Base-by-base conservation (phyloP, 257 asterid species). In the Craterostigma plantagineum region DNA sequence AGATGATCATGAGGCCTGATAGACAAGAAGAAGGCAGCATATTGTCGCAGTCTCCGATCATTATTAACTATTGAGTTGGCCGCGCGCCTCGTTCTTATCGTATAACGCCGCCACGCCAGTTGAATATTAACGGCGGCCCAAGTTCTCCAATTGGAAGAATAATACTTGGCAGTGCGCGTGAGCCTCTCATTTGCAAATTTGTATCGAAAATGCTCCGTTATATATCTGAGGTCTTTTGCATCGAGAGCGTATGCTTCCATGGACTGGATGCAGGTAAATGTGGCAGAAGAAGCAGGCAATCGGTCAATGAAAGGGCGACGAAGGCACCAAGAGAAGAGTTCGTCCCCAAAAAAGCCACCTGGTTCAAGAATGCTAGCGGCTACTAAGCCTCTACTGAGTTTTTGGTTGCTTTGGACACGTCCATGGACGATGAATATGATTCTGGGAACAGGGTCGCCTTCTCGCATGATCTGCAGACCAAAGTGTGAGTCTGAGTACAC, bases 41-140 rank as follows among this genome's bases (percentile, higher is more conserved):
- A 73, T 49, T 62, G 63, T 48, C 77, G 57, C 35, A 77, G 77
- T 1, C 75, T 70, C n/a, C 52, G 53, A n/a, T 70, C 73, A 9
- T 38, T 15, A 14, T 45, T 33, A 8, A 30, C 56, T 13, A 11
- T 2, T 4, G 52, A 14, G 43, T 18, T 42, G 7, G 17, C 9
- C 7, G 50, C 15, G 18, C 49, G 56, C 42, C 66, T 56, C 0
- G 54, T 69, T 57, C 75, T 62, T 49, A 43, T 30, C 53, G 44
- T 14, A 39, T 72, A 57, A 10, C 62, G 73, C 13, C 74, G 70
- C 90, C 91, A 77, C 1, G 69, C 83, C 13, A 73, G 8, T 41
- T 77, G 91, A 41, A 77, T 52, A 48, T 70, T 73, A 4, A 73
- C 79, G 0, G 91, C 83, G 2, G 73, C 91, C 91, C 91, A 77